Evolutionary conservation across 257 asterid species (phyloP).

Genomic region (Avicennia marina): DNA sequence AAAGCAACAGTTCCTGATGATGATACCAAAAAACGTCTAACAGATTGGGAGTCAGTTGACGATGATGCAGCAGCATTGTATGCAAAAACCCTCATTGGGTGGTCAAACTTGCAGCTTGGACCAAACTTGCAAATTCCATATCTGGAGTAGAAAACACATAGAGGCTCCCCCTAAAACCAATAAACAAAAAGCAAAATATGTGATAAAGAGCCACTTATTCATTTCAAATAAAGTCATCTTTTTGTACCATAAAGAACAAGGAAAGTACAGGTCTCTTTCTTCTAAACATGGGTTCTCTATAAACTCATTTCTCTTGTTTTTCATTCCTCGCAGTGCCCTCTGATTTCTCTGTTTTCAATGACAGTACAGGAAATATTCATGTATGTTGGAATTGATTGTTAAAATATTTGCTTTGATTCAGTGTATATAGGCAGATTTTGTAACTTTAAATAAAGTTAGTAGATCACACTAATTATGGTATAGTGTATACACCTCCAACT

Average conservation of each 20-base stretch:
- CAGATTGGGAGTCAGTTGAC: constrained; percentile 53
- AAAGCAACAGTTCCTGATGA: constrained; percentile 66
- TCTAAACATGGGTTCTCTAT: too few species aligned
- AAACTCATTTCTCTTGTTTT: too few species aligned
- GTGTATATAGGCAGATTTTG: too few species aligned
- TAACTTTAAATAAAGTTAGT: too few species aligned
- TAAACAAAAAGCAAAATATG: constrained; percentile 23
- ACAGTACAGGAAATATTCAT: too few species aligned
- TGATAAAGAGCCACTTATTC: constrained; percentile 10
- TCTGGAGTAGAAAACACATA: constrained; percentile 89
- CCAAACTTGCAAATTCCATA: constrained; percentile 98
- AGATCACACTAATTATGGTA: too few species aligned
- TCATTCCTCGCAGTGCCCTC: too few species aligned
- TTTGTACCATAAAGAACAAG: neutral
- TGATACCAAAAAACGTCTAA: constrained; percentile 59
- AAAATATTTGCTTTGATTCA: too few species aligned
- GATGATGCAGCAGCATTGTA: constrained; percentile 57
- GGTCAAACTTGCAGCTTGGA: constrained; percentile 99
- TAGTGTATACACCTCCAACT: too few species aligned
- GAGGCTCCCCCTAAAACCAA: constrained; percentile 74
- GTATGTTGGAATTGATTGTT: too few species aligned
- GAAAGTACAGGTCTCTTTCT: neutral
- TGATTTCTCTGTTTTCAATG: too few species aligned
- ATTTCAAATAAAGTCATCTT: neutral
- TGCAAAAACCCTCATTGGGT: constrained; percentile 79